Evolutionary conservation across 2,329 filamentous ascomycete genomes (phyloP), one percentile per base, ranked within the genome.

Genomic region (Plenodomus biglobosus): DNA sequence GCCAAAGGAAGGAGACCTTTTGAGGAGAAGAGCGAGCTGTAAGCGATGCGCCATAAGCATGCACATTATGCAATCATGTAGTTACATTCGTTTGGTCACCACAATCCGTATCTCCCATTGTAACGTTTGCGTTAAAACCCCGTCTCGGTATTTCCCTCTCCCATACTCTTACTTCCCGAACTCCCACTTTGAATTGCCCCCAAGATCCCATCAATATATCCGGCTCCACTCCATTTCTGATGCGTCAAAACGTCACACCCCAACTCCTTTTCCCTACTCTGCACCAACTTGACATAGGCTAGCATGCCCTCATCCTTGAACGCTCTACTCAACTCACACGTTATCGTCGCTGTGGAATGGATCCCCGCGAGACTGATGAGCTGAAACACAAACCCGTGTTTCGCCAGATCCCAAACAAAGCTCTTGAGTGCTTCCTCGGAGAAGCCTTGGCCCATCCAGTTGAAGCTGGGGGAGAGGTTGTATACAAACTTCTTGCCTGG

Each of bases 381-480:
- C 71, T 86, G 84, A 46, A 86, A 73, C 19, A 85, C 78, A 58
- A 85, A 86, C 30, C 92, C 92, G 63, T 96, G 88, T 69, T 86
- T 85, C 8, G 92, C 94, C 57, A 99, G 84, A 71, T 97, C 92
- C 92, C 92, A 97, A 62, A 99, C 88, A 72, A 99, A 99, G 5
- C 84, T 90, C 75, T 88, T 90, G 46, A 99, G 80, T 5, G 87
- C 86, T 52, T 84, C 85, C 55, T 91, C 85, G 2, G 83, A 86
- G 75, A 97, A 99, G 22, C 92, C 94, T 69, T 97, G 92, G 10
- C 85, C 85, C 84, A 95, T 94, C 94, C 94, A 99, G 79, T 99
- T 97, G 81, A 99, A 99, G 8, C 90, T 95, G 1, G 94, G 94
- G 3, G 87, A 92, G 1, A 99, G 82, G 76, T 99, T 99, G 77